Percentiles rank a stretch among this genome's conserved stretches.
These are phyloP conservation scores for Salvia hispanica DNA, from an alignment of 257 asterid genomes.

Conservation along the genomic window DNA sequence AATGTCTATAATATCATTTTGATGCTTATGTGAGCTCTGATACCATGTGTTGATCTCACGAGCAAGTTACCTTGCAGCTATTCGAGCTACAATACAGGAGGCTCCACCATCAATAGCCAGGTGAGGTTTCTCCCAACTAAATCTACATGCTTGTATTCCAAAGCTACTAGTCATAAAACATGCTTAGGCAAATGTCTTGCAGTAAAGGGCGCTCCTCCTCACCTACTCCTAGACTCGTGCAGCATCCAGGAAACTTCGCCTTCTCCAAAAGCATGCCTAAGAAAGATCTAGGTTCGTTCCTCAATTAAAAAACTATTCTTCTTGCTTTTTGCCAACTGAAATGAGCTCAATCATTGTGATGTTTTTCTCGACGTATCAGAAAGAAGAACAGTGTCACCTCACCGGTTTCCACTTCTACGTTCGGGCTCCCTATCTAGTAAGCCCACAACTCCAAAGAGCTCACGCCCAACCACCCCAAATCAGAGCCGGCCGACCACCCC, in stretches of 20 bases:
- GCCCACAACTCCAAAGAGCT: slow-evolving; percentile 68
- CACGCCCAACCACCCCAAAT: slow-evolving; percentile 70
- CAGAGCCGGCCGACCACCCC: slow-evolving; percentile 76
- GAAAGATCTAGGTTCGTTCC: slow-evolving; percentile 62
- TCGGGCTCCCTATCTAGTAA: slow-evolving; percentile 69
- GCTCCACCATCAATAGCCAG: slow-evolving; percentile 56
- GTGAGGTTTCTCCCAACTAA: slow-evolving; percentile 39
- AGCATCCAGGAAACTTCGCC: slow-evolving; percentile 53
- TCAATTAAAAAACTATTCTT: background rate
- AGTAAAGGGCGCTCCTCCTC: slow-evolving; percentile 56
- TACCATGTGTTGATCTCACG: slow-evolving; percentile 16
- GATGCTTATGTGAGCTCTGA: background rate
- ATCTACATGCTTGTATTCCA: slow-evolving; percentile 1
- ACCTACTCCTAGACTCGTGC: slow-evolving; percentile 56
- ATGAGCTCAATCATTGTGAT: slow-evolving; percentile 5
- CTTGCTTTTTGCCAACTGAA: background rate
- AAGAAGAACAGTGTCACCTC: slow-evolving; percentile 76
- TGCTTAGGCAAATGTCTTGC: slow-evolving; percentile 32
- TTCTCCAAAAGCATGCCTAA: slow-evolving; percentile 51
- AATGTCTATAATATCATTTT: slow-evolving; percentile 4
- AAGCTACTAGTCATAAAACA: slow-evolving; percentile 6
- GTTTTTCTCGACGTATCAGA: slow-evolving; percentile 45
- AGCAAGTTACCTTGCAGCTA: slow-evolving; percentile 47
- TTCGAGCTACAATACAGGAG: slow-evolving; percentile 68
- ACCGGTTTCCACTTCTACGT: slow-evolving; percentile 78